Evolutionary conservation across 768 basidiomycete species (phyloP).

Genomic region (Termitomyces sp.): DNA sequence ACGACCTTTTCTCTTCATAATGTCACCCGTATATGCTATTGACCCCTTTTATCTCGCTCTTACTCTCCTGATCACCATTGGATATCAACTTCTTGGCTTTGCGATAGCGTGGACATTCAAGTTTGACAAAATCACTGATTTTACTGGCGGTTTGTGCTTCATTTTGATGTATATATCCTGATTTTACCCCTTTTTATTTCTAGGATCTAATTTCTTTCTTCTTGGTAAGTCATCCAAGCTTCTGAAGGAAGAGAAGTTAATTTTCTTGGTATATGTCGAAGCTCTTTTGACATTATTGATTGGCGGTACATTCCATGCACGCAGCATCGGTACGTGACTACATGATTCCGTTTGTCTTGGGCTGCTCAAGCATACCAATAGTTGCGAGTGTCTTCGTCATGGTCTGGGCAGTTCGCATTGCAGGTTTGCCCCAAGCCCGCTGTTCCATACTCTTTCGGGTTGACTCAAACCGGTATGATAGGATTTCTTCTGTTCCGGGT

Average conservation of each 20-base stretch:
- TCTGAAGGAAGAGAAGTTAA: background rate
- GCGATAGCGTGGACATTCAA: slow-evolving; percentile 65
- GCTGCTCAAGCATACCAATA: background rate
- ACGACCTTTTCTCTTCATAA: background rate
- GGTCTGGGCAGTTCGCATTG: background rate
- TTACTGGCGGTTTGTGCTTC: slow-evolving; percentile 46
- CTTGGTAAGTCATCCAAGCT: background rate
- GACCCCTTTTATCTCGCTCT: slow-evolving; percentile 19
- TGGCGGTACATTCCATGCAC: background rate
- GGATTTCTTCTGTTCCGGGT: background rate
- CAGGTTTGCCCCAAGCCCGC: background rate
- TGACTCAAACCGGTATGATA: background rate
- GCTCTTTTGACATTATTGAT: background rate
- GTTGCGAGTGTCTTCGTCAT: background rate
- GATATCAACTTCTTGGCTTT: slow-evolving; percentile 60
- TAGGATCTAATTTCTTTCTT: background rate
- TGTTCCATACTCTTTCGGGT: too few species aligned
- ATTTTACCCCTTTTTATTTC: too few species aligned
- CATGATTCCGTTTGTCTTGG: background rate
- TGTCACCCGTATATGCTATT: background rate
- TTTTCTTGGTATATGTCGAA: background rate
- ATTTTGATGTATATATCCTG: slow-evolving; percentile 29
- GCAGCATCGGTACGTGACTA: background rate
- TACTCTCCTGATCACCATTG: slow-evolving; percentile 50
- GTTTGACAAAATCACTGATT: slow-evolving; percentile 75